Percentiles rank a stretch among this genome's conserved stretches.
These are phyloP conservation scores for Centrapalus pauciflorus DNA, from an alignment of 129 eudicot genomes.

Conservation along the genomic window DNA sequence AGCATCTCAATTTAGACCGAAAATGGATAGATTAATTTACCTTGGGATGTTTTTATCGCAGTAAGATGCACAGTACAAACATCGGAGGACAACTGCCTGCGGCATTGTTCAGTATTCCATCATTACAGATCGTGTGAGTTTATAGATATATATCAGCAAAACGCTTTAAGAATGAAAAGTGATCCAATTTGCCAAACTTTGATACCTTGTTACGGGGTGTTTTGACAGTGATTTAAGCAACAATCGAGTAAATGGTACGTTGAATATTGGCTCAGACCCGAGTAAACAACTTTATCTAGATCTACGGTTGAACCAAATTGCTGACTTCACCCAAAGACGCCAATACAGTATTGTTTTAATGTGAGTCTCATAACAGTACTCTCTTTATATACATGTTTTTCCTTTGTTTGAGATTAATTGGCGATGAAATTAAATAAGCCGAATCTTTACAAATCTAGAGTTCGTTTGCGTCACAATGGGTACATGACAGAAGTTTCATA, in stretches of 20 bases:
- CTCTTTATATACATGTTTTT: neutral
- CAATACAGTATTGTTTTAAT: constrained; percentile 9
- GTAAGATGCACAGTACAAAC: constrained; percentile 40
- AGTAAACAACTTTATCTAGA: constrained; percentile 58
- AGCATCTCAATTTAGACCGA: neutral
- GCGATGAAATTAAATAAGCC: too few relatives aligned
- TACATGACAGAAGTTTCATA: too few relatives aligned
- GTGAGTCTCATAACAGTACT: neutral
- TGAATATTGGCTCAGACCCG: constrained; percentile 45
- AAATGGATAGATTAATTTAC: neutral
- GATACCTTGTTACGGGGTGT: neutral
- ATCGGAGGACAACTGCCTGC: constrained; percentile 56
- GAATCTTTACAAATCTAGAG: too few relatives aligned
- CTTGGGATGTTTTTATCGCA: constrained; percentile 17
- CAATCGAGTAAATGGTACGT: constrained; percentile 50
- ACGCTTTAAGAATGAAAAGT: neutral
- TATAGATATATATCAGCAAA: neutral
- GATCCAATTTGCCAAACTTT: constrained; percentile 30
- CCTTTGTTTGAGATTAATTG: too few relatives aligned
- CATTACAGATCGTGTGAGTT: constrained; percentile 60
- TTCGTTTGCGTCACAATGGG: too few relatives aligned
- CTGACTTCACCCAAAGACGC: neutral
- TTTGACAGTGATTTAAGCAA: constrained; percentile 34
- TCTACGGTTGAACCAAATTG: constrained; percentile 44
- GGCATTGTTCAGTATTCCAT: constrained; percentile 46